Conservation (phyloP, 345 rosid genomes). For the Eucalyptus leucophloia region DNA sequence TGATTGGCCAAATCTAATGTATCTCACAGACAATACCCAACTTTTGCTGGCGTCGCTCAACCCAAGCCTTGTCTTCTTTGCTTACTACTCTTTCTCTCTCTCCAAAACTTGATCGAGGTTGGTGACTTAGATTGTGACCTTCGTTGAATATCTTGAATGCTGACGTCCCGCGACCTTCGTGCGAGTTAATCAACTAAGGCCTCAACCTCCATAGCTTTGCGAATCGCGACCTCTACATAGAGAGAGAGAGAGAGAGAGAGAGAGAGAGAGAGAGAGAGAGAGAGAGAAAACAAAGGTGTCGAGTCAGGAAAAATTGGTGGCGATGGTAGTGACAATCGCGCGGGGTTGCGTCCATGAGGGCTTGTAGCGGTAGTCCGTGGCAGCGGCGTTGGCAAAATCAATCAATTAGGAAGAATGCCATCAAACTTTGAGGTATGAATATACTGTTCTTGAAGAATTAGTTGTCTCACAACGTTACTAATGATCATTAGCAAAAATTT, state of each 20-base stretch:
- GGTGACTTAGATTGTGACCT: not conserved
- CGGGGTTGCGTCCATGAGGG: not conserved
- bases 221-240: not conserved
- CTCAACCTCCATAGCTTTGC: not conserved
- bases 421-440: not conserved
- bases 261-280: not conserved
- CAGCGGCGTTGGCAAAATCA: not conserved
- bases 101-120: not conserved
- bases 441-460: not conserved
- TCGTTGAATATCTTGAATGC: not conserved
- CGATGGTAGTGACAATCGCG: not conserved
- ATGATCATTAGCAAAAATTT: accelerated
- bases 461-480: accelerated
- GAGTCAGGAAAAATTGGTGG: not conserved
- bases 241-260: not conserved
- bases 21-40: not conserved
- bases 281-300: too few species aligned
- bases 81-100: not conserved
- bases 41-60: not conserved
- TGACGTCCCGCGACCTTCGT: not conserved
- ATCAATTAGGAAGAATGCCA: not conserved
- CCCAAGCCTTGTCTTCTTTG: not conserved
- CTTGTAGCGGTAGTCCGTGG: not conserved
- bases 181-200: not conserved
- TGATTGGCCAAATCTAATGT: not conserved